phyloP scores from a whole-genome alignment of 139 green algal genomes.

The Astrephomene gubernaculifera region DNA sequence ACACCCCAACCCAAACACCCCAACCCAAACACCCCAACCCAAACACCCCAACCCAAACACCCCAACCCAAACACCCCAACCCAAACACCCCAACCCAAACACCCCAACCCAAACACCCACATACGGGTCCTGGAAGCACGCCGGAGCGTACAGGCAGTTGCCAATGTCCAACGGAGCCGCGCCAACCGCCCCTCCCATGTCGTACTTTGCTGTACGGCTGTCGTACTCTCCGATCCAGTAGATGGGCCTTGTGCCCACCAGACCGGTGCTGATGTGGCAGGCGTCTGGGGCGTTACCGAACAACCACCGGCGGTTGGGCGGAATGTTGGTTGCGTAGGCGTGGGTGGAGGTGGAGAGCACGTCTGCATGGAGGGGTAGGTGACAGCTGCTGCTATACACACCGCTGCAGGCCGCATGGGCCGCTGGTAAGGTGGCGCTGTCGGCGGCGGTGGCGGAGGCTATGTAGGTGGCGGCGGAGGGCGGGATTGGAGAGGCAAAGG shows the following conservation, averaged over 20 bases:
- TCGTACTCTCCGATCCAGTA: slow-evolving; percentile 60
- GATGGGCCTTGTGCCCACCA: slow-evolving; percentile 31
- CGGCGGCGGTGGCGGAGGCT: too few species aligned
- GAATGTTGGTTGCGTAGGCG: neutral
- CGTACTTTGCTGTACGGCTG: slow-evolving; percentile 42
- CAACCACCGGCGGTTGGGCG: slow-evolving; percentile 6
- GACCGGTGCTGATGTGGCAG: slow-evolving; percentile 48
- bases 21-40: too few species aligned
- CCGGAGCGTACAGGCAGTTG: slow-evolving; percentile 63
- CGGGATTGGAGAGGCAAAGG: too few species aligned
- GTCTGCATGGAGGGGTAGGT: slow-evolving; percentile 9
- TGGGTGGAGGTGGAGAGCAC: neutral
- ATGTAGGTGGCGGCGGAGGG: too few species aligned
- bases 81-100: too few species aligned
- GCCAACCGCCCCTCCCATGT: slow-evolving; percentile 40
- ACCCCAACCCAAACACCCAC: too few species aligned
- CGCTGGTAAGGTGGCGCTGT: too few species aligned
- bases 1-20: too few species aligned
- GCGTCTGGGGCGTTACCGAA: slow-evolving; percentile 57
- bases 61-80: too few species aligned
- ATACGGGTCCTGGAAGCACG: slow-evolving; percentile 55
- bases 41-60: too few species aligned
- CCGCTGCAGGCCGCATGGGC: too few species aligned
- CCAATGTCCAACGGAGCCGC: slow-evolving; percentile 63
- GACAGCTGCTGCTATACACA: neutral